Evolutionary conservation across 768 basidiomycete species (phyloP).

Genomic region (Hypsizygus marmoreus): DNA sequence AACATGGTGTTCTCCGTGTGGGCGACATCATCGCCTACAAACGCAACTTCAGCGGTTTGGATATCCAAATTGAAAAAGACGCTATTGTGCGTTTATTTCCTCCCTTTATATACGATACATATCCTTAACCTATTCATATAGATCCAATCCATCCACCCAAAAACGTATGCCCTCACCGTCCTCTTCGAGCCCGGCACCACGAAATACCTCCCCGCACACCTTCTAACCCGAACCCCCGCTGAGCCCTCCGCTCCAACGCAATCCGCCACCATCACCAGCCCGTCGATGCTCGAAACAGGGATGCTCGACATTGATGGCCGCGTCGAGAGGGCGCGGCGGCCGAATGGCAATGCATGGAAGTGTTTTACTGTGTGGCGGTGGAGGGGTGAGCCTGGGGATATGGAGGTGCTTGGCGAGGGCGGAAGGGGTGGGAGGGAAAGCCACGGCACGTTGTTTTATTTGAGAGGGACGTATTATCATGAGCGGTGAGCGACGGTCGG

Average conservation of each 20-base stretch:
- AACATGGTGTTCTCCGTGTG: slow-evolving; percentile 43
- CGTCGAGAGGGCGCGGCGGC: slow-evolving; percentile 40
- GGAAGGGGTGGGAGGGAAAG: slow-evolving; percentile 44
- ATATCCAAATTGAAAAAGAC: slow-evolving; percentile 55
- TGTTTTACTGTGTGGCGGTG: slow-evolving; percentile 56
- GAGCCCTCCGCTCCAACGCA: slow-evolving; percentile 31
- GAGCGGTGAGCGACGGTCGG: too few species aligned
- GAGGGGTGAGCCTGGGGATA: slow-evolving; percentile 36
- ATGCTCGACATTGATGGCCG: slow-evolving; percentile 55
- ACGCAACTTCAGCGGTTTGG: slow-evolving; percentile 43
- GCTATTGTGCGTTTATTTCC: slow-evolving; percentile 40
- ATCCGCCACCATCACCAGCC: slow-evolving; percentile 40
- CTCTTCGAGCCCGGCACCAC: slow-evolving; percentile 39
- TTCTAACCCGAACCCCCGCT: slow-evolving; percentile 31
- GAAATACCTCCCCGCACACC: slow-evolving; percentile 36
- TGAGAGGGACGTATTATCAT: slow-evolving; percentile 43
- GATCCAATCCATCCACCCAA: slow-evolving; percentile 48
- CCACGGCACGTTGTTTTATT: slow-evolving; percentile 52
- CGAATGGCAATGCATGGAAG: slow-evolving; percentile 62
- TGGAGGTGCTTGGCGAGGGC: slow-evolving; percentile 19
- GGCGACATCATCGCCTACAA: slow-evolving; percentile 59
- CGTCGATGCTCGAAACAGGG: slow-evolving; percentile 51
- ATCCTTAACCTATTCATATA: slow-evolving; percentile 19
- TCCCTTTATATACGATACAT: background rate
- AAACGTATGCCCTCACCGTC: slow-evolving; percentile 42